phyloP scores from a whole-genome alignment of 108 stramenopile species.

The Conticribra guillardii region DNA sequence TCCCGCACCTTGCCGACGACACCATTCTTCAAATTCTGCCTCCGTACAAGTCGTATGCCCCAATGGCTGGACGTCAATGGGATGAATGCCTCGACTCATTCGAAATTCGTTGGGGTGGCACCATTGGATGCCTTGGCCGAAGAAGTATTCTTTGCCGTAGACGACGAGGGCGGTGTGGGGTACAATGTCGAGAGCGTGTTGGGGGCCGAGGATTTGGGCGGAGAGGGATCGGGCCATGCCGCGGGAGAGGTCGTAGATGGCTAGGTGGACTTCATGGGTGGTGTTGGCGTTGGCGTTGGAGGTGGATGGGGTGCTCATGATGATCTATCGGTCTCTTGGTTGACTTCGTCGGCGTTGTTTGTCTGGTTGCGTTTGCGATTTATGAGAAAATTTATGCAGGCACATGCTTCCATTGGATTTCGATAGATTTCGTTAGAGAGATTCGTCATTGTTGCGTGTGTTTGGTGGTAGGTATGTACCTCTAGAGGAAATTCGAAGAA shows the following conservation, averaged over 20 bases:
- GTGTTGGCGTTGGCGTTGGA: too few relatives aligned
- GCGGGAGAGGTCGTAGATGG: constrained; percentile 75
- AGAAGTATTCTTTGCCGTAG: constrained; percentile 78
- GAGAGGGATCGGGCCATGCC: constrained; percentile 74
- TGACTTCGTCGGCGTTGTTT: too few relatives aligned
- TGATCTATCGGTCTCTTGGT: too few relatives aligned
- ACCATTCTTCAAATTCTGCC: constrained; percentile 76
- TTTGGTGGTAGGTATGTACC: too few relatives aligned
- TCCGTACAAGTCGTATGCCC: constrained; percentile 57
- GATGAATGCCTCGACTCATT: constrained; percentile 46
- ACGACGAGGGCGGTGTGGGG: constrained; percentile 75
- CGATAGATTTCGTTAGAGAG: too few relatives aligned
- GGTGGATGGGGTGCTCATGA: too few relatives aligned
- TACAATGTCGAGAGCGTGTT: constrained; percentile 72
- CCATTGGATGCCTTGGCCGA: constrained; percentile 73
- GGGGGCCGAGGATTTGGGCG: constrained; percentile 72
- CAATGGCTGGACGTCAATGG: constrained; percentile 56
- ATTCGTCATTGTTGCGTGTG: too few relatives aligned
- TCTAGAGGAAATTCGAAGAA: too few relatives aligned
- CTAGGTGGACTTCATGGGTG: constrained; percentile 63
- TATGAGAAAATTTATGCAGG: too few relatives aligned
- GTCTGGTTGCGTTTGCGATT: too few relatives aligned
- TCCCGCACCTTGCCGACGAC: constrained; percentile 27
- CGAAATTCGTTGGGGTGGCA: constrained; percentile 58
- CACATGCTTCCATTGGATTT: too few relatives aligned